Evolutionary conservation across 495 filamentous ascomycete species (phyloP), one percentile per base, ranked within the genome.

Genomic region (Penicillium chermesinum): DNA sequence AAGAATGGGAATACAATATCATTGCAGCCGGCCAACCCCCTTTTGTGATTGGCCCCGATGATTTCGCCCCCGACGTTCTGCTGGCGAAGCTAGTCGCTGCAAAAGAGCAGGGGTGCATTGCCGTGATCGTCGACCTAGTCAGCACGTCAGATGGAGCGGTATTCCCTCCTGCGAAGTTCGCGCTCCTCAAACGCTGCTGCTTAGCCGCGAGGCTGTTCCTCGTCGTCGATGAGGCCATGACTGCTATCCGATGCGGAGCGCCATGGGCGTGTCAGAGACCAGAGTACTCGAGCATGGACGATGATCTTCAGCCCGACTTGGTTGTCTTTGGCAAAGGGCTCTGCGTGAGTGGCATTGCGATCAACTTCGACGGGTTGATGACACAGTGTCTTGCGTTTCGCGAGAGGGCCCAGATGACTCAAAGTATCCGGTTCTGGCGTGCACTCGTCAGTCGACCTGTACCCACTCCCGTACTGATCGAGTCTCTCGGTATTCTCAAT

Each of bases 291-390:
- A n/a, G n/a, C n/a, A n/a, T n/a, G n/a, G 36, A 38, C 18, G 44
- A 30, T 17, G 36, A n/a, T 8, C 15, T 35, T 4, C 38, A 41
- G 27, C 46, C 46, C 21, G 46, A 48, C 38, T 22, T 48, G 46
- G 34, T 48, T 13, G 38, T 27, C 10, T 48, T 48, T 22, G 46
- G 46, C 10, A 48, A 48, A 41, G 46, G 46, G 2, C 8, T 48
- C 36, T 22, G 46, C 7, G 20, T 41, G 7, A 48, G 46, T 18
- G 46, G 46, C 16, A 35, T 41, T 41, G 46, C 46, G n/a, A 35
- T 48, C 12, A 48, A 48, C 16, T 48, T 41, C 16, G 10, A 48
- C 16, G 46, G 46, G 17, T 30, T 48, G 27, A 48, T 48, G 46
- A 48, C 41, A 27, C 37, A 27, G 35, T 38, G 33, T n/a, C 37